Conservation (phyloP, 345 rosid genomes). For the Eucalyptus leucophloia region DNA sequence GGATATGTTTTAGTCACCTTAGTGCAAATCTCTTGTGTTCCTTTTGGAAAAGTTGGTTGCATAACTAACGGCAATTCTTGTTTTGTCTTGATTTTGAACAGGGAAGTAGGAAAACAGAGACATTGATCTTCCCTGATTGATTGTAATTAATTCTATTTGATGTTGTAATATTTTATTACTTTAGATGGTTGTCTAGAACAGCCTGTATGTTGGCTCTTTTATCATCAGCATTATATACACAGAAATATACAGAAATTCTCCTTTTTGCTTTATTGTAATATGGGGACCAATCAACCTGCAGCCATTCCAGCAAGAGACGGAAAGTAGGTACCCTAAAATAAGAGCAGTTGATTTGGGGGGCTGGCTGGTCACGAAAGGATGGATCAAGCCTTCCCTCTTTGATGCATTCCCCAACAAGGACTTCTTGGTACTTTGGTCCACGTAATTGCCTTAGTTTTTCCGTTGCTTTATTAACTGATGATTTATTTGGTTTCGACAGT, state of each 20-base stretch:
- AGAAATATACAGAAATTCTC: too few relatives aligned
- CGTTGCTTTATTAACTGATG: background rate
- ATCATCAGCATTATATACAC: too few relatives aligned
- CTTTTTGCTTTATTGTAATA: too few relatives aligned
- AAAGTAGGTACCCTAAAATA: background rate
- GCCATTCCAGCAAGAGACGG: background rate
- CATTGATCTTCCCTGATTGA: too few relatives aligned
- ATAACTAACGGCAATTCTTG: background rate
- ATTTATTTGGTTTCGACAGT: background rate
- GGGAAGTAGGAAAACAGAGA: background rate
- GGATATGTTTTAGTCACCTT: background rate
- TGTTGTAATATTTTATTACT: too few relatives aligned
- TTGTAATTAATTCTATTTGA: too few relatives aligned
- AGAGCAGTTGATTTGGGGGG: slow-evolving; percentile 66
- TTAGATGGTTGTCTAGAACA: too few relatives aligned
- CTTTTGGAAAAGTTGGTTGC: background rate
- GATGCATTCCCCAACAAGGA: slow-evolving; percentile 48
- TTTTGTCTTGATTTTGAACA: background rate
- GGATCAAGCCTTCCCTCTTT: slow-evolving; percentile 58
- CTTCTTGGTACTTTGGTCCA: slow-evolving; percentile 20
- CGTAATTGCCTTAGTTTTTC: background rate
- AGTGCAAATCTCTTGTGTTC: background rate
- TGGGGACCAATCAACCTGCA: background rate
- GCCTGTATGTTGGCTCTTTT: too few relatives aligned
- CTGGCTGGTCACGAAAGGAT: slow-evolving; percentile 61